phyloP scores from a whole-genome alignment of 495 filamentous ascomycete genomes.

The Elaphomyces granulatus region DNA sequence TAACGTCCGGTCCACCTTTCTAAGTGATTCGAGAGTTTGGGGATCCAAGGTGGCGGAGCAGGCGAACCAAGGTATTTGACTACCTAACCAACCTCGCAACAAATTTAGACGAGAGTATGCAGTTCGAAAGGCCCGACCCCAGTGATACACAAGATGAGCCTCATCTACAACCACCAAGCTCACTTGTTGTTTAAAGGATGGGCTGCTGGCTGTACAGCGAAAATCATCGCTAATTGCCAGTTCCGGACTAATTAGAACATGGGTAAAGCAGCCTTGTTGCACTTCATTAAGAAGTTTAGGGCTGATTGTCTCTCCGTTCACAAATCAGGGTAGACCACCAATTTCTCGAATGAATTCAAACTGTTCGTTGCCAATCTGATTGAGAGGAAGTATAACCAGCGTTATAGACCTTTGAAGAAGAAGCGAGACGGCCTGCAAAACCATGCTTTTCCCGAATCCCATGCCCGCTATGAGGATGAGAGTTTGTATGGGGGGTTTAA shows the following conservation, averaged over 20 bases:
- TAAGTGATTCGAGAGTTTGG: not conserved
- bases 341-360: slow-evolving; percentile 1
- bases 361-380: slow-evolving; percentile 5
- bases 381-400: slow-evolving; percentile 5
- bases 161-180: not conserved
- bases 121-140: slow-evolving; percentile 1
- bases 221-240: not conserved
- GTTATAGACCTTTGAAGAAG: slow-evolving; percentile 4
- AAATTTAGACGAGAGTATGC: not conserved
- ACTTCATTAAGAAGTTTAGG: not conserved
- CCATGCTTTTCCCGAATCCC: slow-evolving; percentile 7
- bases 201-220: not conserved
- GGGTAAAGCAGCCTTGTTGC: not conserved
- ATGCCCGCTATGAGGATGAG: slow-evolving; percentile 7
- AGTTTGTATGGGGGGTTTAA: not conserved
- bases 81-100: not conserved
- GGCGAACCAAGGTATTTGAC: slow-evolving; percentile 2
- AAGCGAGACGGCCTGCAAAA: slow-evolving; percentile 5
- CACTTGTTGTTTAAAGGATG: not conserved
- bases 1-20: not conserved
- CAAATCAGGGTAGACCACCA: not conserved
- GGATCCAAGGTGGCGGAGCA: not conserved
- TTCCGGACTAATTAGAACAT: slow-evolving; percentile 1
- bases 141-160: slow-evolving; percentile 2
- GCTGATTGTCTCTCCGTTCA: not conserved